These are phyloP conservation scores for Eucalyptus regnans DNA, from an alignment of 345 rosid genomes.

Conservation along the genomic window DNA sequence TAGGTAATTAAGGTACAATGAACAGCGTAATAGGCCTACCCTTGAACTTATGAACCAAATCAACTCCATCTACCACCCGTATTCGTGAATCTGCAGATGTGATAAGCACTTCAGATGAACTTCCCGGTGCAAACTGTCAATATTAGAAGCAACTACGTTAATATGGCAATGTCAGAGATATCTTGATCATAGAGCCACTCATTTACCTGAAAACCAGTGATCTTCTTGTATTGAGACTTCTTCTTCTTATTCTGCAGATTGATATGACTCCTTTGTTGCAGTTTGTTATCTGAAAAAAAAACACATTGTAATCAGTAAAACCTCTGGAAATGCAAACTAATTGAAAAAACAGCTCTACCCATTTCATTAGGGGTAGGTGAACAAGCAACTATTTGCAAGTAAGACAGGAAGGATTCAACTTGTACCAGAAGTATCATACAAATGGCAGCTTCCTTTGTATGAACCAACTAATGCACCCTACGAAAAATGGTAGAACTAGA, in stretches of 20 bases:
- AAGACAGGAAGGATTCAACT: background rate
- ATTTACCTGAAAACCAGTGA: slow-evolving; percentile 96
- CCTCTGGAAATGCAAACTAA: background rate
- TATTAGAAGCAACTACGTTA: background rate
- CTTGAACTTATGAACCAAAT: slow-evolving; percentile 82
- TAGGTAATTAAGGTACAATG: background rate
- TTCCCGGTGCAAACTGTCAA: slow-evolving; percentile 80
- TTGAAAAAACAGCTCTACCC: background rate
- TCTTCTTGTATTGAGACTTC: slow-evolving; percentile 83
- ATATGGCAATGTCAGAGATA: background rate
- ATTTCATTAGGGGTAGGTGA: background rate
- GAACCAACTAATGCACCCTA: slow-evolving; percentile 95
- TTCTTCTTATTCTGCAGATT: slow-evolving; percentile 88
- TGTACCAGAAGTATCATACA: slow-evolving; percentile 63
- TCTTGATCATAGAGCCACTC: background rate
- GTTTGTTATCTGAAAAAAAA: slow-evolving; percentile 57
- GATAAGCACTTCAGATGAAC: slow-evolving; percentile 88
- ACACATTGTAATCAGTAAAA: background rate
- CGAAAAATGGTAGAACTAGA: background rate
- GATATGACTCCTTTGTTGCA: slow-evolving; percentile 59
- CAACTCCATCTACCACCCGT: slow-evolving; percentile 71
- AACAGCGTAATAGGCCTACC: slow-evolving; percentile 27
- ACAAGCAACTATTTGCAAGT: background rate
- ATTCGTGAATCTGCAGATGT: slow-evolving; percentile 92
- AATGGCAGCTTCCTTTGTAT: slow-evolving; percentile 79